Conservation (phyloP, 2,329 filamentous ascomycete genomes). For the Xylaria hypoxylon region DNA sequence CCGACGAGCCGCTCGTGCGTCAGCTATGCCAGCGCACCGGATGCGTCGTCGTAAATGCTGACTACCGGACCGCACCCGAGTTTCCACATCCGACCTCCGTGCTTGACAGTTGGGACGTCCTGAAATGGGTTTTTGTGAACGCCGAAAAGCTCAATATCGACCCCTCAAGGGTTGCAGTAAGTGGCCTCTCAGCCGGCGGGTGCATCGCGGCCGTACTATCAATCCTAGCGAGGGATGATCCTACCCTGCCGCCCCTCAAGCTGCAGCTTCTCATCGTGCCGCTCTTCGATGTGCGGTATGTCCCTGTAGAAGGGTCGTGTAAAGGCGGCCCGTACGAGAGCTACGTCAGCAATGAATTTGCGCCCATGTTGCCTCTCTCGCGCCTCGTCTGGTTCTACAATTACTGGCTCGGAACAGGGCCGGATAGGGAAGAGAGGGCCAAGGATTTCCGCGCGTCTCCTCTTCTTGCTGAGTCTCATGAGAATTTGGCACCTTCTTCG, state of each 20-base stretch:
- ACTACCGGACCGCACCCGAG: constrained; percentile 65
- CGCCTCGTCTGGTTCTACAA: constrained; percentile 54
- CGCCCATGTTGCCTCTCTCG: constrained; percentile 52
- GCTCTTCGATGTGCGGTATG: constrained; percentile 50
- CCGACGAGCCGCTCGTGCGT: constrained; percentile 61
- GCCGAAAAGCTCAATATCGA: constrained; percentile 49
- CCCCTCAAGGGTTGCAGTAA: constrained; percentile 42
- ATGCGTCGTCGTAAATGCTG: constrained; percentile 62
- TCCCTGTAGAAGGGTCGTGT: constrained; percentile 50
- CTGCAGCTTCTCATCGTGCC: constrained; percentile 53
- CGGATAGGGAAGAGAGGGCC: constrained; percentile 46
- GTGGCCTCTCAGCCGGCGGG: constrained; percentile 47
- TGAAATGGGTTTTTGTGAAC: constrained; percentile 55
- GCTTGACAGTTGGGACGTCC: constrained; percentile 61
- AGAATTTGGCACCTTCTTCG: constrained; percentile 50
- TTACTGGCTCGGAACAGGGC: constrained; percentile 52
- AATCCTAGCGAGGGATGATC: constrained; percentile 45
- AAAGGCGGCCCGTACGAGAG: constrained; percentile 50
- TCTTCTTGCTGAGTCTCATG: constrained; percentile 51
- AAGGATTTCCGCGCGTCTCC: constrained; percentile 51
- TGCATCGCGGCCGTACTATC: constrained; percentile 47
- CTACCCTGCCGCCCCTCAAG: constrained; percentile 47
- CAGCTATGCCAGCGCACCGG: constrained; percentile 58
- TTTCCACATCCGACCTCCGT: constrained; percentile 60
- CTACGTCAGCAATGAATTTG: constrained; percentile 50